Evolutionary conservation across 2,329 filamentous ascomycete genomes (phyloP).

Genomic region (Neobulgaria alba): DNA sequence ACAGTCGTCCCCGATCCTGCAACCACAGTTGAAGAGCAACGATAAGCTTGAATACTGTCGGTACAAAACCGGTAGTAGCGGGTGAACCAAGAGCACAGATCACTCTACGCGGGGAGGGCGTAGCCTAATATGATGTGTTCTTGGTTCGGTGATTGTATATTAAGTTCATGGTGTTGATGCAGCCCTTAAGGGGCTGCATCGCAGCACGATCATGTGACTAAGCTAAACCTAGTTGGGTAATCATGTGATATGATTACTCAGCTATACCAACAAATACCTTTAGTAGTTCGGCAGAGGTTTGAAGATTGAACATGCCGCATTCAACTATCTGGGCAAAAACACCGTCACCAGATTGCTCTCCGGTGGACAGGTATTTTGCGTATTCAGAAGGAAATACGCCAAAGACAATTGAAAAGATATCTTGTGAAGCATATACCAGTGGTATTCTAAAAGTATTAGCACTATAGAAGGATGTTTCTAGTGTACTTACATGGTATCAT

Average conservation of each 20-base stretch:
- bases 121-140: too few species aligned
- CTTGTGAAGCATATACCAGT: conserved; percentile 2
- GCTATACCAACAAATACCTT: too few species aligned
- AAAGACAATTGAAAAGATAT: conserved; percentile 3
- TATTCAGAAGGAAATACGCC: conserved; percentile 2
- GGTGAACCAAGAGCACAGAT: too few species aligned
- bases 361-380: not conserved
- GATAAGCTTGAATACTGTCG: conserved; percentile 3
- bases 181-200: too few species aligned
- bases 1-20: not conserved
- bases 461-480: not conserved
- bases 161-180: too few species aligned
- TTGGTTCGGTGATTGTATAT: too few species aligned
- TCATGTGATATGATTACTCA: too few species aligned
- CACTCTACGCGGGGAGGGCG: too few species aligned
- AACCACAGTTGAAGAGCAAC: not conserved
- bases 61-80: too few species aligned
- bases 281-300: conserved; percentile 2
- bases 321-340: conserved; percentile 2
- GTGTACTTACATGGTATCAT: not conserved
- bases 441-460: conserved; percentile 1
- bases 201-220: too few species aligned
- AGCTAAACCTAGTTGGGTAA: too few species aligned
- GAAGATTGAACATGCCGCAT: conserved; percentile 6
- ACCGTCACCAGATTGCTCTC: conserved; percentile 1